These are phyloP conservation scores for Populus ilicifolia DNA, from an alignment of 345 rosid species.

Conservation along the genomic window DNA sequence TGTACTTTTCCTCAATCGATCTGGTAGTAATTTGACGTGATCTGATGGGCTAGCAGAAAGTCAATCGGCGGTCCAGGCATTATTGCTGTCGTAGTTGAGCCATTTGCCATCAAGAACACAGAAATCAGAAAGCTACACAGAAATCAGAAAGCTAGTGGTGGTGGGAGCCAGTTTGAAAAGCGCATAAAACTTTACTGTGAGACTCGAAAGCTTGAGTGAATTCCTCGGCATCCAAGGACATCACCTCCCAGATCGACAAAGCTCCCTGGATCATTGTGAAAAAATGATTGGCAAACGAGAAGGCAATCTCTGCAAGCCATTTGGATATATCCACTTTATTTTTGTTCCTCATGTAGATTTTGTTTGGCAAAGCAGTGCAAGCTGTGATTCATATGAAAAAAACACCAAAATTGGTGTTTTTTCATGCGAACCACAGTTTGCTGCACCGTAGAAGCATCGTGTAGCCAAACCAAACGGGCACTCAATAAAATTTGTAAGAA, in stretches of 20 bases:
- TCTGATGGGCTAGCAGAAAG: slow-evolving; percentile 14
- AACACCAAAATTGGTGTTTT: too few species aligned
- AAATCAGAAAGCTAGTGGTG: background rate
- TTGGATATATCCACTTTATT: too few species aligned
- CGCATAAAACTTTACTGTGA: slow-evolving; percentile 47
- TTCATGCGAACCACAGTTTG: too few species aligned
- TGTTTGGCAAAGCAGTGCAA: too few species aligned
- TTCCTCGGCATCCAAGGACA: slow-evolving; percentile 73
- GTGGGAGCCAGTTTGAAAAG: background rate
- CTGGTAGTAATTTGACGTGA: too few species aligned
- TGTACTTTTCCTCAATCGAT: too few species aligned
- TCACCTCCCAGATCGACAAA: slow-evolving; percentile 71
- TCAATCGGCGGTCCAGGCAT: slow-evolving; percentile 27
- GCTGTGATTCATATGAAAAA: too few species aligned
- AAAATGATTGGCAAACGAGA: slow-evolving; percentile 76
- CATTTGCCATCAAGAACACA: slow-evolving; percentile 10
- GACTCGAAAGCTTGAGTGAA: slow-evolving; percentile 78
- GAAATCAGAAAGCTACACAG: background rate
- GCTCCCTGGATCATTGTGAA: slow-evolving; percentile 63
- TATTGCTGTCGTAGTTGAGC: slow-evolving; percentile 18
- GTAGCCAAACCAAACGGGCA: too few species aligned
- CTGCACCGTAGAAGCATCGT: too few species aligned
- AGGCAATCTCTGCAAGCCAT: slow-evolving; percentile 43
- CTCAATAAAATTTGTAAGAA: too few species aligned
- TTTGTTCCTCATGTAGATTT: too few species aligned